Base-by-base conservation (phyloP, 106 monocot species). In the Triglochin maritima region DNA sequence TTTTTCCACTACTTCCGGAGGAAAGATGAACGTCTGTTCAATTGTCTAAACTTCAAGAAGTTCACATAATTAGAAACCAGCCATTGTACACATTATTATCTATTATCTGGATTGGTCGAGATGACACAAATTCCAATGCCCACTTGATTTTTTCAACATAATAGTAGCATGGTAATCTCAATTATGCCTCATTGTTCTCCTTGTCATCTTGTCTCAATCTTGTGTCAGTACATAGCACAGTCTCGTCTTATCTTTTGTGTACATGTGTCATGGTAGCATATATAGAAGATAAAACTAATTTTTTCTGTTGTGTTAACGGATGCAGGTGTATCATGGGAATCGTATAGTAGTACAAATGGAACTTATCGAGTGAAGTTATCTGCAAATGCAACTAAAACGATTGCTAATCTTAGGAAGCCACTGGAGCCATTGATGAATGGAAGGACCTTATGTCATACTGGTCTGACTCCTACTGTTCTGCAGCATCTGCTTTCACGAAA, bases 391-490 rank as follows among this genome's bases (percentile, higher is more conserved):
- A 83, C 96, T 44, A 90, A 90, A 78, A 80, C 59, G 10, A 80
- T 96, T n/a, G 85, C 85, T 46, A 87, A 90, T 67, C 10, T 90
- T 55, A 81, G 95, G 64, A 81, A 72, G 60, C 85, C 87, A 49
- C 63, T 96, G 44, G 95, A 96, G 65, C 50, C 64, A 65, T 71
- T 96, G 46, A 82, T 80, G 49, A 82, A 76, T 76, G 96, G 96
- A 10, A 90, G 78, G 72, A 81, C 57, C 2, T 46, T 96, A 17
- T 78, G 49, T 50, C 79, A 95, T 72, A 77, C 81, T 42, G 44
- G 77, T 56, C 67, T 96, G 47, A 82, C 78, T 7, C 72, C 74
- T 3, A 53, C 65, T 4, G 46, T 77, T 5, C 47, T 80, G 6
- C 79, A 86, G 15, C 72, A 82, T 13, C 70, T 90, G 5, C 49